Percentiles rank a stretch among this genome's conserved stretches.
Evolutionary conservation across 108 stramenopile genomes (phyloP).

Genomic region (Fragilaria radians): DNA sequence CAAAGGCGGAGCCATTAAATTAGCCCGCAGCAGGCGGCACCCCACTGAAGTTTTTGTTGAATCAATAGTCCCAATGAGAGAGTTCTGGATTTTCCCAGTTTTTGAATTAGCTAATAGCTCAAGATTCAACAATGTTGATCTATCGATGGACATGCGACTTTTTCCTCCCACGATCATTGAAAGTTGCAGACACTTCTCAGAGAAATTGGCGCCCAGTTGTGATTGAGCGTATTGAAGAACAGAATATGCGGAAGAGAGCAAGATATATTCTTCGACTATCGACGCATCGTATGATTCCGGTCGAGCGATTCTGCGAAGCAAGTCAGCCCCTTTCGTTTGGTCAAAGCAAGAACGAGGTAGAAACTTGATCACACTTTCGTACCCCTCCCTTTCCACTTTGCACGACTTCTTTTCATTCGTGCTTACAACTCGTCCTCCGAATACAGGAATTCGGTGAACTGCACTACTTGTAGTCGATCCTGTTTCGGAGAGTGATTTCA

Average conservation of each 20-base stretch:
- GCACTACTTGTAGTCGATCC: not conserved
- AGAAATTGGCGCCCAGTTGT: constrained; percentile 54
- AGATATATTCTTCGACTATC: constrained; percentile 78
- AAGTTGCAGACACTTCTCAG: constrained; percentile 43
- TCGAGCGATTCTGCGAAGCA: constrained; percentile 57
- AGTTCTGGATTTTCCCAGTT: constrained; percentile 55
- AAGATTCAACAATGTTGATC: constrained; percentile 64
- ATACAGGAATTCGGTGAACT: not conserved
- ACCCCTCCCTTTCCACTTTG: not conserved
- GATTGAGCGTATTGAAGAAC: constrained; percentile 77
- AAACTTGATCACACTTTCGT: constrained; percentile 75
- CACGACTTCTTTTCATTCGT: not conserved
- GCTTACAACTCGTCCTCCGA: not conserved
- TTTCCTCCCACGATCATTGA: constrained; percentile 59
- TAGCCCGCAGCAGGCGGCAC: constrained; percentile 65
- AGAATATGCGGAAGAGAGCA: constrained; percentile 72
- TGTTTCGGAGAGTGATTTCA: constrained; percentile 2
- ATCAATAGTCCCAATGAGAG: constrained; percentile 73
- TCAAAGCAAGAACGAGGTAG: constrained; percentile 80
- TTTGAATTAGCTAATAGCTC: constrained; percentile 80
- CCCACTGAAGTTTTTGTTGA: constrained; percentile 86
- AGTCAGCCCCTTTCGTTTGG: constrained; percentile 81
- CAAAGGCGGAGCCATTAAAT: constrained; percentile 79
- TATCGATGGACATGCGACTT: constrained; percentile 79
- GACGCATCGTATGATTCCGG: constrained; percentile 65